Conservation (phyloP, 768 basidiomycete genomes). For the Termitomyces heimii region DNA sequence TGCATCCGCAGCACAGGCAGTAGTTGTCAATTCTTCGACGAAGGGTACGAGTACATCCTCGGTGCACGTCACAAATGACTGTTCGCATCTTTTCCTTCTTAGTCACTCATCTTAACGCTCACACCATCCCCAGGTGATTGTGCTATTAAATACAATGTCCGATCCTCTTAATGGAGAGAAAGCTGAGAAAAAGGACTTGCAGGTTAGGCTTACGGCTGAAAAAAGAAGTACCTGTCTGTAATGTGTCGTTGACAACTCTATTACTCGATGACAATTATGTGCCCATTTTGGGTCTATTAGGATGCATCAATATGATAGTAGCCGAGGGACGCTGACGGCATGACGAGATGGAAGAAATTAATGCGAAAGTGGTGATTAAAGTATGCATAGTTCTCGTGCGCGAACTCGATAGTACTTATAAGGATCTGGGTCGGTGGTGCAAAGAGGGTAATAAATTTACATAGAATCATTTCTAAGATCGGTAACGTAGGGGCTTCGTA, state of each 20-base stretch:
- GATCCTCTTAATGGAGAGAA: conserved; percentile 32
- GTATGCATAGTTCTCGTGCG: conserved; percentile 1
- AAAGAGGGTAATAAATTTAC: conserved; percentile 2
- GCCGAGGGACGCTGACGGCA: not conserved
- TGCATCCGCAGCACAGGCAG: conserved; percentile 14
- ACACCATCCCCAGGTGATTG: not conserved
- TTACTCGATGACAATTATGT: not conserved
- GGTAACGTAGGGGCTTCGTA: conserved; percentile 11
- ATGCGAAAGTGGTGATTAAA: not conserved
- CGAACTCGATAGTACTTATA: conserved; percentile 4
- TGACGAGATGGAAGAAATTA: not conserved
- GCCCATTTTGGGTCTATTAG: not conserved
- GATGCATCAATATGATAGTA: not conserved
- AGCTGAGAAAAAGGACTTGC: conserved; percentile 44
- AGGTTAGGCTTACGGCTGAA: conserved; percentile 40
- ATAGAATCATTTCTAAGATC: conserved; percentile 7
- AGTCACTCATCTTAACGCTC: not conserved
- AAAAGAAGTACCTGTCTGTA: conserved; percentile 19
- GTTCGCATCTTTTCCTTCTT: not conserved
- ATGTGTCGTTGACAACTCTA: not conserved
- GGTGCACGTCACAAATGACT: not conserved
- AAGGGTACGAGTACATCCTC: not conserved
- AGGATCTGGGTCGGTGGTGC: not conserved
- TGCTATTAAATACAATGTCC: too few species aligned
- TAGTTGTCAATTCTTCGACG: not conserved